Percentiles rank a stretch among this genome's conserved stretches.
phyloP scores from a whole-genome alignment of 2,329 filamentous ascomycete species.

The Cladophialophora chaetospira region DNA sequence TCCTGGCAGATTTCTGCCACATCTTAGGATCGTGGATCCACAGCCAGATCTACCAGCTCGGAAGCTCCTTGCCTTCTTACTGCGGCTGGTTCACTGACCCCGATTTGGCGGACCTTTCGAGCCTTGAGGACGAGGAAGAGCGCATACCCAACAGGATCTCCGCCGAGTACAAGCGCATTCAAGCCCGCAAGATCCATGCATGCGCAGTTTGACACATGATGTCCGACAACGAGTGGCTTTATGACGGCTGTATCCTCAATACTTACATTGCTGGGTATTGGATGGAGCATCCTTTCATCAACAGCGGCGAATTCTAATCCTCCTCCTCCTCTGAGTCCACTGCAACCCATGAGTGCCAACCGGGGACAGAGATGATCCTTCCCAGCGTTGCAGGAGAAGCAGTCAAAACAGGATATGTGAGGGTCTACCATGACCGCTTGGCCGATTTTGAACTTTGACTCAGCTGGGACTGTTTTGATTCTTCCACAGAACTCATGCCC shows the following conservation, averaged over 20 bases:
- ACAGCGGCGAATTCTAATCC: slow-evolving; percentile 54
- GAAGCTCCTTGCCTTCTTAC: slow-evolving; percentile 51
- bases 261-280: slow-evolving; percentile 47
- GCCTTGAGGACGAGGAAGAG: slow-evolving; percentile 50
- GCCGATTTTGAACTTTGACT: slow-evolving; percentile 43
- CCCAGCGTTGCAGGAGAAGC: slow-evolving; percentile 52
- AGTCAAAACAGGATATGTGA: slow-evolving; percentile 55
- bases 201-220: slow-evolving; percentile 55
- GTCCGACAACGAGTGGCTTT: slow-evolving; percentile 57
- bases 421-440: slow-evolving; percentile 54
- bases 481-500: slow-evolving; percentile 56
- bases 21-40: slow-evolving; percentile 54
- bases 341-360: slow-evolving; percentile 50
- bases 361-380: slow-evolving; percentile 56
- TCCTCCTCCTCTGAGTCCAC: slow-evolving; percentile 46
- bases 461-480: slow-evolving; percentile 39
- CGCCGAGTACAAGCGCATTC: slow-evolving; percentile 53
- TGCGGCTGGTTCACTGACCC: slow-evolving; percentile 53
- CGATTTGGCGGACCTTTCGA: slow-evolving; percentile 43
- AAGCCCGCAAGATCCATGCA: slow-evolving; percentile 45
- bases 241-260: slow-evolving; percentile 55
- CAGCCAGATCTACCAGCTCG: slow-evolving; percentile 52
- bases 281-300: slow-evolving; percentile 45
- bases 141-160: slow-evolving; percentile 56
- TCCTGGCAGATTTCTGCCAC: slow-evolving; percentile 41